Conservation (phyloP, 345 rosid genomes). For the Isatis tinctoria region DNA sequence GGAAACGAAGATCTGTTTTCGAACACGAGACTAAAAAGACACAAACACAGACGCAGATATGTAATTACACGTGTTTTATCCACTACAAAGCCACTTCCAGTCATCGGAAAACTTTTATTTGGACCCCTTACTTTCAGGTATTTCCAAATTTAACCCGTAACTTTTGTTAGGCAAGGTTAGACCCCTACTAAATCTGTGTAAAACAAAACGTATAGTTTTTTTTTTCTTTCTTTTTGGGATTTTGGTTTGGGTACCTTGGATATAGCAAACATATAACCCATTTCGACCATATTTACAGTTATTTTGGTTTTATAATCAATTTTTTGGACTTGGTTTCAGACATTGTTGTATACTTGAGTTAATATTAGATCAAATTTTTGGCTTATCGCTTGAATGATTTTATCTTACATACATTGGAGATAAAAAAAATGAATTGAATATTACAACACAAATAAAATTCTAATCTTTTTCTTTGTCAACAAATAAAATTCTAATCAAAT, state of each 20-base stretch:
- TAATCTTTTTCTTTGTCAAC: too few species aligned
- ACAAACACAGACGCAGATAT: background rate
- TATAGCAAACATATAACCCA: too few species aligned
- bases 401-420: background rate
- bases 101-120: background rate
- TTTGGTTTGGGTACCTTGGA: too few species aligned
- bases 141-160: background rate
- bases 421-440: constrained; percentile 14
- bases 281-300: background rate
- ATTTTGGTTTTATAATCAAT: background rate
- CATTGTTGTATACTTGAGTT: background rate
- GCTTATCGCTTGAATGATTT: background rate
- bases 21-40: background rate
- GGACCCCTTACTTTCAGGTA: background rate
- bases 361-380: background rate
- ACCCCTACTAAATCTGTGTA: too few species aligned
- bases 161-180: background rate
- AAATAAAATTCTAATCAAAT: constrained; percentile 7
- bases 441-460: constrained; percentile 9
- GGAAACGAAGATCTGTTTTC: constrained; percentile 14
- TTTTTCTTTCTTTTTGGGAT: too few species aligned
- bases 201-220: too few species aligned
- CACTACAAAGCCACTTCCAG: constrained; percentile 16
- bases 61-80: constrained; percentile 9
- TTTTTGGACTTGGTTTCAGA: background rate